These are phyloP conservation scores for Liquidambar formosana DNA, from an alignment of 164 flowering plant species.

Conservation along the genomic window DNA sequence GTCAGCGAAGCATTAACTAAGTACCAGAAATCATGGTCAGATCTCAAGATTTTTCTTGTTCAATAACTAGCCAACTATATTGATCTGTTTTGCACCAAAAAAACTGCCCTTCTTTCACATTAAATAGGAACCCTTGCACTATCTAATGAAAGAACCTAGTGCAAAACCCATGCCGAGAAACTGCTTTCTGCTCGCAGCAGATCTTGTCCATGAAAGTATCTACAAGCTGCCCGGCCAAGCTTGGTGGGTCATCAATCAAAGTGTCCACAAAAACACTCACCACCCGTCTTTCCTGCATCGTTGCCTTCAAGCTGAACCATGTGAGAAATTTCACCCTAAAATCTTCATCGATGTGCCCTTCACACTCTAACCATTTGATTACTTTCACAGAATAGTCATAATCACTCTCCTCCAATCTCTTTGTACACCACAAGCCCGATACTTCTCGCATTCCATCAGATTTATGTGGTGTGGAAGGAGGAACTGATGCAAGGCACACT, in stretches of 20 bases:
- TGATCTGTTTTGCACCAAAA: background rate
- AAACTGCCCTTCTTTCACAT: background rate
- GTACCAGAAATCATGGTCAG: background rate
- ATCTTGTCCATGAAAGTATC: slow-evolving; percentile 58
- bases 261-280: slow-evolving; percentile 62
- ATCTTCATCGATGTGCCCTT: slow-evolving; percentile 55
- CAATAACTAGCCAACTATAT: background rate
- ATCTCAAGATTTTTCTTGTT: slow-evolving; percentile 4
- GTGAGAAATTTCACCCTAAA: slow-evolving; percentile 73
- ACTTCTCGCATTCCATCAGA: slow-evolving; percentile 14
- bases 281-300: slow-evolving; percentile 53
- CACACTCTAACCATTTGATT: slow-evolving; percentile 60
- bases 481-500: slow-evolving; percentile 13
- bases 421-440: background rate
- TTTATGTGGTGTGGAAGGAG: slow-evolving; percentile 45
- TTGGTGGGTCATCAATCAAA: slow-evolving; percentile 66
- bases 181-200: slow-evolving; percentile 31
- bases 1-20: too few species aligned
- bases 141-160: slow-evolving; percentile 44
- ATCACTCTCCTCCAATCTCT: slow-evolving; percentile 27
- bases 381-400: slow-evolving; percentile 57
- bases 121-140: background rate
- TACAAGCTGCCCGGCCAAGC: slow-evolving; percentile 70
- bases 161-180: slow-evolving; percentile 37
- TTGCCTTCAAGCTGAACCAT: slow-evolving; percentile 82